Base-by-base conservation (phyloP, 331 rosid genomes). In the Spiraea crenata region DNA sequence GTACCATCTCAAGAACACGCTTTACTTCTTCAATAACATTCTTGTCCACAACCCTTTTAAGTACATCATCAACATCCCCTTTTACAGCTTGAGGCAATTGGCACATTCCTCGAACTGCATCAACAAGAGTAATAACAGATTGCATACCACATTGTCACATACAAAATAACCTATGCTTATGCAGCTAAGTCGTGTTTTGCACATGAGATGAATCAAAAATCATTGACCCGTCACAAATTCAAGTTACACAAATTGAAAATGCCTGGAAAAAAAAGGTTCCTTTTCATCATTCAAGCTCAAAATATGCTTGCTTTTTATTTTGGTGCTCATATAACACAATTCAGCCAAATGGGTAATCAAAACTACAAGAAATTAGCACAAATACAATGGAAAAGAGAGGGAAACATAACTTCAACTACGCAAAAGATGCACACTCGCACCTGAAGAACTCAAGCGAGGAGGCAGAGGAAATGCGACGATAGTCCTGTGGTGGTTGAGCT, bases 1-100 rank as follows among this genome's bases (percentile, higher is more conserved):
- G 47, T 85, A 93, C 98, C 98, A 90, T 87, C 70, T 90, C 95
- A 75, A 93, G 90, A 76, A 90, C 73, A 80, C 76, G 89, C 74
- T 93, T 93, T 73, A 90, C 97, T 76, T 93, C 98, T 76, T 90
- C 88, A 57, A 71, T 72, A 34, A 80, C 82, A 74, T 80, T 85
- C 85, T 75, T 88, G 69, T 93, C 97, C 63, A 63, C 92, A 20
- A 86, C 90, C 44, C 95, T 89, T 6, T 85, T 82, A 68, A 92
- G 89, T 68, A 86, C 70, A 67, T 51, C 83, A 65, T 86, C 90
- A 71, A 76, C 70, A 34, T 87, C 95, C 70, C 97, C 85, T 73
- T 89, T 93, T 49, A 85, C 69, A 77, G 98, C 97, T 80, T 89
- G 90, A 31, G 79, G 85, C 47, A 76, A 61, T 55, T 76, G 85